A percentile compares a stretch with the other conserved stretches of the same genome.
phyloP scores from a whole-genome alignment of 73 alveolate species.

The Paramecium primaurelia region DNA sequence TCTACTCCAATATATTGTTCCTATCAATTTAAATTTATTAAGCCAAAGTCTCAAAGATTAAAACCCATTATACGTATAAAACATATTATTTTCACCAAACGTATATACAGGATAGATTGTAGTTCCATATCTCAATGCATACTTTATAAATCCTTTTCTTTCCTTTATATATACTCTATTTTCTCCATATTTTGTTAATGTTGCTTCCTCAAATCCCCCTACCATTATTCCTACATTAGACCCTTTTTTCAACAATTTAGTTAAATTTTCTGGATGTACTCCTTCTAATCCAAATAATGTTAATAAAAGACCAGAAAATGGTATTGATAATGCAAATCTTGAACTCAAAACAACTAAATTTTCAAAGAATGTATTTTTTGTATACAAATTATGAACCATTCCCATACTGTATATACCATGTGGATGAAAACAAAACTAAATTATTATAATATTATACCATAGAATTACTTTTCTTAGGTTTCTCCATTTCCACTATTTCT shows the following conservation, averaged over 20 bases:
- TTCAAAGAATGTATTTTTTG: constrained; percentile 16
- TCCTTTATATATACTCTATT: constrained; percentile 48
- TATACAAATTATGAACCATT: neutral
- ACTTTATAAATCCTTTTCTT: constrained; percentile 58
- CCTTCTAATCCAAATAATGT: constrained; percentile 34
- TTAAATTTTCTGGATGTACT: constrained; percentile 49
- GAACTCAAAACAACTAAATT: neutral
- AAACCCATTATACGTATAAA: constrained; percentile 30
- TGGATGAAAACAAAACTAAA: constrained; percentile 42
- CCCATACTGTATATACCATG: constrained; percentile 8
- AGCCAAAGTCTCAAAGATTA: constrained; percentile 42
- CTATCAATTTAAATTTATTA: constrained; percentile 38
- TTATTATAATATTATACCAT: neutral
- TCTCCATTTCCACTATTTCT: constrained; percentile 12
- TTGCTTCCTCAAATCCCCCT: constrained; percentile 65
- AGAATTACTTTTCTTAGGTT: neutral
- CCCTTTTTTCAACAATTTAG: constrained; percentile 36
- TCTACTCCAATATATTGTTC: constrained; percentile 56
- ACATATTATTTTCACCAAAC: constrained; percentile 51
- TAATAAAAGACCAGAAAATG: neutral
- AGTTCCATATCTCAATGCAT: constrained; percentile 59
- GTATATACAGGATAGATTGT: constrained; percentile 57
- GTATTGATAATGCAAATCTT: constrained; percentile 3
- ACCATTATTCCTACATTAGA: constrained; percentile 27
- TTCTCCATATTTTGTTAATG: constrained; percentile 37